Evolutionary conservation across 2,329 filamentous ascomycete genomes (phyloP), one percentile per base, ranked within the genome.

Genomic region (Emergomyces africanus): DNA sequence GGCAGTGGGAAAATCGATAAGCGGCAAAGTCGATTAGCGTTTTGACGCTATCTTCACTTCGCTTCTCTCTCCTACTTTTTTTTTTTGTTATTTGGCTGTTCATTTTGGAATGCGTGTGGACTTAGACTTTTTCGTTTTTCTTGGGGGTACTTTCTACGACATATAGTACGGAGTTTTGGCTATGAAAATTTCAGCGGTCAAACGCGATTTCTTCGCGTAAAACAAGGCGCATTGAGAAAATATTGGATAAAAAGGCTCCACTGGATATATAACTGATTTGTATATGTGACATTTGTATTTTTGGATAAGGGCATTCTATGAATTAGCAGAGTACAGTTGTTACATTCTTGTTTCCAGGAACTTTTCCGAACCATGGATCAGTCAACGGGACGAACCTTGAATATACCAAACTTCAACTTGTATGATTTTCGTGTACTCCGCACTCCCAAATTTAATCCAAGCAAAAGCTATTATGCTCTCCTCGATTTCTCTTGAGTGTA

Each of bases 11-110:
- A 53, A 3, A 50, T 15, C 25, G 59, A 59, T 42, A 64, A 63
- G 48, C 57, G 62, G 23, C 63, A 64, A 54, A 63, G 54, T 18
- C 62, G 57, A 30, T 35, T 64, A 37, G 57, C 61, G 23, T 64
- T 64, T 59, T 59, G 60, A 23, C n/a, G 59, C 49, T 14, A n/a
- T 23, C 14, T 49, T 15, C 10, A n/a, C n/a, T n/a, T n/a, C 10
- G 2, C 6, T 44, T 20, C 14, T 49, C 46, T 28, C 8, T 44
- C n/a, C 8, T 15, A 5, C 4, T 6, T 28, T 49, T n/a, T 49
- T n/a, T 49, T 49, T 14, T 49, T 6, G 10, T 49, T 28, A 14
- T 28, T 49, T 49, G 18, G 25, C 9, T 28, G 10, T 5, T 14
- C 28, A 15, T 25, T 49, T 49, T 25, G 12, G 46, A 28, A 8